These are phyloP conservation scores for Agaricus sinodeliciosus DNA, from an alignment of 768 basidiomycete genomes.

Conservation along the genomic window DNA sequence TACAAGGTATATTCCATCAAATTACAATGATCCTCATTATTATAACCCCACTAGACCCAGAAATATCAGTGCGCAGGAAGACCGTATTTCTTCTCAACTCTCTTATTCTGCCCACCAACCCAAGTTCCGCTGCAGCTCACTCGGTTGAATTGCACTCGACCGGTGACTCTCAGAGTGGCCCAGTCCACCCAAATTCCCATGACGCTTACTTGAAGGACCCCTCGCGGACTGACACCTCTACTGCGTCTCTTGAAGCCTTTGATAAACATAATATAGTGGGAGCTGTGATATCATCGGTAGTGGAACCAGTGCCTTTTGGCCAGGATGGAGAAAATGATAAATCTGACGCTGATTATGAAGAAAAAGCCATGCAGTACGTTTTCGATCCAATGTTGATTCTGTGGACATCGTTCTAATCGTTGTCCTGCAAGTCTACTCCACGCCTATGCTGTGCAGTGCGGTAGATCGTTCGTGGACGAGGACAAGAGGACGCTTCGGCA, in stretches of 20 bases:
- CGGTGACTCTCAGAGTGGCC: slow-evolving; percentile 16
- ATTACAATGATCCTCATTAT: not conserved
- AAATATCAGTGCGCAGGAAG: slow-evolving; percentile 73
- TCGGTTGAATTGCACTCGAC: slow-evolving; percentile 13
- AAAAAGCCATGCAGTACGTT: slow-evolving; percentile 51
- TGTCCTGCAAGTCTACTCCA: slow-evolving; percentile 35
- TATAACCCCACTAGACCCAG: slow-evolving; percentile 50
- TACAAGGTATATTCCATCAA: slow-evolving; percentile 43
- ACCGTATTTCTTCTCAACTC: slow-evolving; percentile 68
- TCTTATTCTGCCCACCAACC: slow-evolving; percentile 48
- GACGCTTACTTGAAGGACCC: slow-evolving; percentile 56
- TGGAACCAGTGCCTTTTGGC: slow-evolving; percentile 54
- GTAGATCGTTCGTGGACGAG: slow-evolving; percentile 20
- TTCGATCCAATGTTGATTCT: not conserved
- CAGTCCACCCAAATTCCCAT: slow-evolving; percentile 70
- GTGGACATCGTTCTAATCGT: not conserved
- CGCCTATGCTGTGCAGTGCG: slow-evolving; percentile 41
- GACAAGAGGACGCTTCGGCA: slow-evolving; percentile 21
- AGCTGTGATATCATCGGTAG: slow-evolving; percentile 45
- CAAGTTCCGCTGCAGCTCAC: slow-evolving; percentile 12
- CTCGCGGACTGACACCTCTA: slow-evolving; percentile 43
- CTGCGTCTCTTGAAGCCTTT: slow-evolving; percentile 43
- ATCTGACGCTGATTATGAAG: slow-evolving; percentile 56
- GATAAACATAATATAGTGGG: slow-evolving; percentile 37
- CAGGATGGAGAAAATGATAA: slow-evolving; percentile 58